Evolutionary conservation across 2,329 filamentous ascomycete genomes (phyloP), one percentile per base, ranked within the genome.

Genomic region (Dactylellina parvicollis): DNA sequence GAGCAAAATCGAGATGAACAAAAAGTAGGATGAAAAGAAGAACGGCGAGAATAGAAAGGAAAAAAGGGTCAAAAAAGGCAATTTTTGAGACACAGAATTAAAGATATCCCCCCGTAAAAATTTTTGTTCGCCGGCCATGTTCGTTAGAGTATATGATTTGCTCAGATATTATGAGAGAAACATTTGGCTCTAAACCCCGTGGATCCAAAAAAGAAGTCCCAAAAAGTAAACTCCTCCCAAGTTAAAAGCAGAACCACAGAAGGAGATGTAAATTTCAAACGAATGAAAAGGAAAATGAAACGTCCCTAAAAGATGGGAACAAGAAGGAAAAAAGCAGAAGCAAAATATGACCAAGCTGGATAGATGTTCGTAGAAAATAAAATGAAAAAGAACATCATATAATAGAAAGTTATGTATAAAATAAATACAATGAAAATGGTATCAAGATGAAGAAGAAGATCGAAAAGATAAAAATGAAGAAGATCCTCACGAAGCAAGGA

Each of bases 341-440:
- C 1, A 59, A 32, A 20, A 14, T 9, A 46, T 10, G 30, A 34
- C 12, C 22, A 34, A 47, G 28, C 38, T 3, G 12, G 55, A n/a
- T 4, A 16, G 18, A 44, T n/a, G 40, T 28, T 60, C 16, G 42
- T n/a, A 28, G 12, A 50, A 49, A 50, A 16, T 24, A 50, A 30
- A 59, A 5, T 22, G 14, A 34, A 42, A 57, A 8, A 36, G 7
- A 24, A 5, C 5, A 26, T 8, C 5, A 20, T 10, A 16, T 42
- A 16, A 4, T 5, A 30, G 9, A 65, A 65, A 22, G n/a, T 38
- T 59, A 59, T 67, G 52, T 59, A 59, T 67, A 28, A 38, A 59
- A 67, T 67, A 67, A 67, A 50, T 67, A 67, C 62, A 67, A 59
- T 52, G 36, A 59, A 49, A 57, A 59, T 60, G 40, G 42, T 60